These are phyloP conservation scores for Jatropha multifida DNA, from an alignment of 441 rosid species.

Conservation along the genomic window DNA sequence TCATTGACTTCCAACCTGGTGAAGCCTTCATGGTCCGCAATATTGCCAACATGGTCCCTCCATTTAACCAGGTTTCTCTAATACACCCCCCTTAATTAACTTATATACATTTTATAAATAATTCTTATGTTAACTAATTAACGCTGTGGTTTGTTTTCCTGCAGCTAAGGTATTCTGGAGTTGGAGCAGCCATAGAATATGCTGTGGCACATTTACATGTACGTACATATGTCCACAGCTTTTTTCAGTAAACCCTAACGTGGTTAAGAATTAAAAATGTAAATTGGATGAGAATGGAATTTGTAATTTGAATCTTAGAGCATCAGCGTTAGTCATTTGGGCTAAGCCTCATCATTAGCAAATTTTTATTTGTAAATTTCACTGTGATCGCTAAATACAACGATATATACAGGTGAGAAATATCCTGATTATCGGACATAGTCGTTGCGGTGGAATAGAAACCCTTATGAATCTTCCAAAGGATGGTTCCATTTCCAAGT, in stretches of 20 bases:
- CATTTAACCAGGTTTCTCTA: slow-evolving; percentile 52
- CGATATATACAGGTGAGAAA: slow-evolving; percentile 28
- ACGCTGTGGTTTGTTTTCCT: not conserved
- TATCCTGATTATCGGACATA: slow-evolving; percentile 42
- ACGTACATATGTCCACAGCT: not conserved
- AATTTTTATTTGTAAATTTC: not conserved
- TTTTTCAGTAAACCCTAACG: too few relatives aligned
- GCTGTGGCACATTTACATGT: slow-evolving; percentile 44
- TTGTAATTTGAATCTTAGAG: not conserved
- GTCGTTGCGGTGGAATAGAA: slow-evolving; percentile 40
- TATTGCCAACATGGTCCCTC: slow-evolving; percentile 88
- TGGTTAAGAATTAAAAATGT: too few relatives aligned
- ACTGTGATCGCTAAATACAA: not conserved
- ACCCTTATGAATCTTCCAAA: slow-evolving; percentile 38
- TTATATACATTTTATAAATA: not conserved
- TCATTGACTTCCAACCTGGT: slow-evolving; percentile 78
- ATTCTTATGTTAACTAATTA: not conserved
- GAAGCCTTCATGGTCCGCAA: slow-evolving; percentile 77
- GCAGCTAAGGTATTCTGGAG: slow-evolving; percentile 48
- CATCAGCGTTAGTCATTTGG: too few relatives aligned
- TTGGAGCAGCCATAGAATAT: slow-evolving; percentile 68
- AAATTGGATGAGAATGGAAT: too few relatives aligned
- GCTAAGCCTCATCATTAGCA: too few relatives aligned
- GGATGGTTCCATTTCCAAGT: slow-evolving; percentile 58
- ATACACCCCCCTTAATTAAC: not conserved